These are phyloP conservation scores for Fusarium lateritium DNA, from an alignment of 2,329 filamentous ascomycete species.

Conservation along the genomic window DNA sequence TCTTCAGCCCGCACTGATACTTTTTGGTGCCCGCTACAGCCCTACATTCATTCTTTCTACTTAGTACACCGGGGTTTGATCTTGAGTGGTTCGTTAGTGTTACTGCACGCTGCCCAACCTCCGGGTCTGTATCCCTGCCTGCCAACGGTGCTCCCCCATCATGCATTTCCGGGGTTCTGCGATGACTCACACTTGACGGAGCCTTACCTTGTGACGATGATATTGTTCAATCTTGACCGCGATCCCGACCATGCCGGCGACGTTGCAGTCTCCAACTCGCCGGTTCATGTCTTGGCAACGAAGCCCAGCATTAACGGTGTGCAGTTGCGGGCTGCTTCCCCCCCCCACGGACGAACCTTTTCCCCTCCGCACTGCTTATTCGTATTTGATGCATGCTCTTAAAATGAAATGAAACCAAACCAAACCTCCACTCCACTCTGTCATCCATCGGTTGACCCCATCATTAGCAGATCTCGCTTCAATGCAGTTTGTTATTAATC, in stretches of 20 bases:
- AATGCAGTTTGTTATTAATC: conserved; percentile 22
- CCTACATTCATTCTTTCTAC: conserved; percentile 28
- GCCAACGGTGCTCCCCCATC: conserved; percentile 26
- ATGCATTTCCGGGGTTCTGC: conserved; percentile 23
- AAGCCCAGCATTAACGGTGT: conserved; percentile 36
- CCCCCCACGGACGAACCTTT: conserved; percentile 18
- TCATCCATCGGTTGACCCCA: conserved; percentile 24
- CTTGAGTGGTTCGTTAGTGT: conserved; percentile 39
- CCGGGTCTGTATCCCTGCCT: conserved; percentile 47
- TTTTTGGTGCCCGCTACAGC: conserved; percentile 29
- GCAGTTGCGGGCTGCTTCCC: neutral
- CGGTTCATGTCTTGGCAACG: conserved; percentile 39
- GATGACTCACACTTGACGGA: conserved; percentile 44
- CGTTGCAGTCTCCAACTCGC: conserved; percentile 42
- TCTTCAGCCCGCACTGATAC: conserved; percentile 1
- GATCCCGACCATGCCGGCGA: conserved; percentile 31
- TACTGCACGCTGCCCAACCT: conserved; percentile 15
- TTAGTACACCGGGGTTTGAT: conserved; percentile 20
- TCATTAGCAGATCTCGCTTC: conserved; percentile 40
- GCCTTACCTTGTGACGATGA: conserved; percentile 29
- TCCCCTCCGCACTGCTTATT: conserved; percentile 30
- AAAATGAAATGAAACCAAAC: conserved; percentile 41
- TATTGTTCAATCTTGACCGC: conserved; percentile 18
- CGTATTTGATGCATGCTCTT: conserved; percentile 39
- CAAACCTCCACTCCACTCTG: conserved; percentile 27